These are phyloP conservation scores for Tylopilus sp. DNA, from an alignment of 1,284 basidiomycete genomes.

Conservation along the genomic window DNA sequence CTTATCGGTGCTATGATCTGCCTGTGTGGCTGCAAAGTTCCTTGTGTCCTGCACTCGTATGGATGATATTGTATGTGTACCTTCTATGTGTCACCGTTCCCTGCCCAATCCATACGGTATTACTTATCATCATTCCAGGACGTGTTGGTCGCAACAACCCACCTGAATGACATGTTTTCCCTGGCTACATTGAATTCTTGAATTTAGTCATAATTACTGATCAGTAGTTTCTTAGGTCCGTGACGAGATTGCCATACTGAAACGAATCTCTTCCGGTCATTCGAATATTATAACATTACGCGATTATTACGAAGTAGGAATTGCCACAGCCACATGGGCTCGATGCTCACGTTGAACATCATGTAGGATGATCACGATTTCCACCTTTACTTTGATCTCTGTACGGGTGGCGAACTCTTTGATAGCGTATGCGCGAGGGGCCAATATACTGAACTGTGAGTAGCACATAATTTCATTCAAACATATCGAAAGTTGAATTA, in stretches of 20 bases:
- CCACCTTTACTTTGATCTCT: conserved; percentile 94
- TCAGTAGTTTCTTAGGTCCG: conserved; percentile 67
- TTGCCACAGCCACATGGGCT: not conserved
- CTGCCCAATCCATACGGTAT: not conserved
- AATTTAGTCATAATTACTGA: conserved; percentile 17
- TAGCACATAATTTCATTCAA: conserved; percentile 26
- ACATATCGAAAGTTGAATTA: conserved; percentile 11
- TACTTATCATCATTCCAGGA: conserved; percentile 17
- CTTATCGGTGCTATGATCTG: conserved; percentile 25
- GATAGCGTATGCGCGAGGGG: conserved; percentile 98
- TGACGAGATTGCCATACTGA: conserved; percentile 96
- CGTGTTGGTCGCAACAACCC: conserved; percentile 24
- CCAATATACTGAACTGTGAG: conserved; percentile 92
- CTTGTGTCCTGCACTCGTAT: not conserved
- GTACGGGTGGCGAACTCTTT: conserved; percentile 97
- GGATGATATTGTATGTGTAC: too few relatives aligned
- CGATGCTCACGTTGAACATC: conserved; percentile 7
- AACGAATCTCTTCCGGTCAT: conserved; percentile 92
- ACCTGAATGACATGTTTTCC: not conserved
- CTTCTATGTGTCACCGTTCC: too few relatives aligned
- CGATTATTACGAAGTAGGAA: conserved; percentile 92
- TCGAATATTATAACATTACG: conserved; percentile 88
- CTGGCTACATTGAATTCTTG: conserved; percentile 27
- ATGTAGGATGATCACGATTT: conserved; percentile 88
- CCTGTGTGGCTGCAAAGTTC: conserved; percentile 3